These are phyloP conservation scores for Arachis hypogaea DNA, from an alignment of 306 rosid genomes.

Conservation along the genomic window DNA sequence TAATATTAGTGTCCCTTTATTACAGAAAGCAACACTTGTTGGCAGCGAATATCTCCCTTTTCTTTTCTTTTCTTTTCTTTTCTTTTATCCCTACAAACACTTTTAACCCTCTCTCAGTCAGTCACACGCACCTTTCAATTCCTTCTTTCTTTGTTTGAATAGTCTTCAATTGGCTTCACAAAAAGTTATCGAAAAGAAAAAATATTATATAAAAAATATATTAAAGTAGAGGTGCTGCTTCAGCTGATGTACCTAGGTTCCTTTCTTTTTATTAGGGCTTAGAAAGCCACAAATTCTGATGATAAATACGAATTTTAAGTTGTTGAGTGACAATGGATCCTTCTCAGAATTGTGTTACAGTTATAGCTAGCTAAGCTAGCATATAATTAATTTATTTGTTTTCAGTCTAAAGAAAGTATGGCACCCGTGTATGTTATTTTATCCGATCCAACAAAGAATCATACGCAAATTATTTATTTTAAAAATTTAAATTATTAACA, in stretches of 20 bases:
- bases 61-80: slow-evolving; percentile 43
- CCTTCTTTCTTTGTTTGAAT: neutral
- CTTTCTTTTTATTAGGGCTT: slow-evolving; percentile 30
- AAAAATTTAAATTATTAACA: too few relatives aligned
- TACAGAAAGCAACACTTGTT: slow-evolving; percentile 55
- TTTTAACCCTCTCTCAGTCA: slow-evolving; percentile 26
- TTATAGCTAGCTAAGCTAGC: slow-evolving; percentile 31
- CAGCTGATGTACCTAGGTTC: slow-evolving; percentile 41
- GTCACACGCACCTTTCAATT: slow-evolving; percentile 34
- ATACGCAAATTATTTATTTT: too few relatives aligned
- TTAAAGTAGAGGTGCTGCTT: slow-evolving; percentile 41
- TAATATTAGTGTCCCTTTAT: slow-evolving; percentile 53
- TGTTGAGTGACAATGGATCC: slow-evolving; percentile 10
- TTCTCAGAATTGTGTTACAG: neutral
- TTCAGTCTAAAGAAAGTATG: neutral
- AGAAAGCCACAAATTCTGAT: slow-evolving; percentile 39
- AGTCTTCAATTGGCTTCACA: slow-evolving; percentile 31
- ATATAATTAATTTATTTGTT: neutral
- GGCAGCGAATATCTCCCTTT: slow-evolving; percentile 59
- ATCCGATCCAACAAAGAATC: slow-evolving; percentile 9
- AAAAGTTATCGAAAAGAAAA: slow-evolving; percentile 36
- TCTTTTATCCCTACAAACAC: slow-evolving; percentile 26
- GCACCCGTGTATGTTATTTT: slow-evolving; percentile 9
- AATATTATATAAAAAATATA: too few relatives aligned
- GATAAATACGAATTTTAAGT: slow-evolving; percentile 43